Percentiles rank a stretch among this genome's conserved stretches.
Conservation (phyloP, 805 yeast species). For the Candida hungchunana region DNA sequence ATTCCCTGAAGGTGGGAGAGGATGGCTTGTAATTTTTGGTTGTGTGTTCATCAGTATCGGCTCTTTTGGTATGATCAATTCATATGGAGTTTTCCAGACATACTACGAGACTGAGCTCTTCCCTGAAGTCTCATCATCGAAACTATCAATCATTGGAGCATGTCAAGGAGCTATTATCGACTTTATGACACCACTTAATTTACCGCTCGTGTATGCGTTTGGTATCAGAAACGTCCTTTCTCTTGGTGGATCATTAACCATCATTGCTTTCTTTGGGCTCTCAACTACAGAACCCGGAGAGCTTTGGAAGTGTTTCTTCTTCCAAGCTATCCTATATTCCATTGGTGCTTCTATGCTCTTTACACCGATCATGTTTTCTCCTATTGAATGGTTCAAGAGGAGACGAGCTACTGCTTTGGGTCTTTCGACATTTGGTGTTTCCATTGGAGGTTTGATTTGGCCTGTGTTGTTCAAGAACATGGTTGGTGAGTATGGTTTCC, state of each 20-base stretch:
- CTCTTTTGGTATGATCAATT: slow-evolving; percentile 24
- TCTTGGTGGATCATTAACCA: slow-evolving; percentile 12
- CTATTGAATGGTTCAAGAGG: slow-evolving; percentile 69
- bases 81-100: slow-evolving; percentile 24
- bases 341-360: slow-evolving; percentile 41
- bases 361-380: slow-evolving; percentile 51
- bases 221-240: slow-evolving; percentile 16
- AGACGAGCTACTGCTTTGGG: slow-evolving; percentile 54
- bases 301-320: slow-evolving; percentile 25
- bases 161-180: slow-evolving; percentile 23
- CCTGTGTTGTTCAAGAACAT: slow-evolving; percentile 23
- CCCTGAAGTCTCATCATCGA: slow-evolving; percentile 13
- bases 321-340: slow-evolving; percentile 22
- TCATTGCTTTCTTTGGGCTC: slow-evolving; percentile 19
- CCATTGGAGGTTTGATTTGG: slow-evolving; percentile 45
- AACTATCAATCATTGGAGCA: slow-evolving; percentile 23
- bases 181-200: slow-evolving; percentile 12
- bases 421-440: slow-evolving; percentile 44
- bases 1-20: slow-evolving; percentile 21
- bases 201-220: slow-evolving; percentile 21
- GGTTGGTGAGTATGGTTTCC: slow-evolving; percentile 17
- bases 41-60: slow-evolving; percentile 15
- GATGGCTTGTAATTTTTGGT: slow-evolving; percentile 24
- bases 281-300: slow-evolving; percentile 15
- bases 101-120: slow-evolving; percentile 23